Conservation (phyloP, 108 stramenopile genomes). For the Skeletonema marinoi region DNA sequence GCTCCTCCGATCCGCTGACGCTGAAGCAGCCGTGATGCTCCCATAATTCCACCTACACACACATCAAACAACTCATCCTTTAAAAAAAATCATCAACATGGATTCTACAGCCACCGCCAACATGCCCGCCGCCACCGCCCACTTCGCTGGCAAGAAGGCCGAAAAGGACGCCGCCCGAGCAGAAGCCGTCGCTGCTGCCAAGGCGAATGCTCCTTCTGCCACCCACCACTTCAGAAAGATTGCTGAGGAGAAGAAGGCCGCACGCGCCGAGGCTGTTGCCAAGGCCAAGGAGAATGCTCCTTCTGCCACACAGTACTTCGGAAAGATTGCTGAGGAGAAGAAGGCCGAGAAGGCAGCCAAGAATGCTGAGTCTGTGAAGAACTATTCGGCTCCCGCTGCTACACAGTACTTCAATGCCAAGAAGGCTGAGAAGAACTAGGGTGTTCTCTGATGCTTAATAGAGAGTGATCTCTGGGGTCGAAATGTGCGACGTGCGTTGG, state of each 20-base stretch:
- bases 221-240: background rate
- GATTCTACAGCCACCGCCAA: background rate
- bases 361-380: background rate
- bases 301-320: background rate
- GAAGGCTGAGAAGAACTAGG: background rate
- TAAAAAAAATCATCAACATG: background rate
- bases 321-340: background rate
- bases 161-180: background rate
- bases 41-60: background rate
- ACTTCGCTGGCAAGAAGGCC: background rate
- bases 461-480: background rate
- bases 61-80: background rate
- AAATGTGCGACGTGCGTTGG: background rate
- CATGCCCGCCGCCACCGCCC: constrained; percentile 1
- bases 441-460: background rate
- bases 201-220: background rate
- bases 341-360: background rate
- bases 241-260: background rate
- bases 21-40: too few species aligned
- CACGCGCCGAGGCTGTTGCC: background rate
- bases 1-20: too few species aligned
- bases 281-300: background rate
- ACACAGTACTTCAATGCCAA: background rate
- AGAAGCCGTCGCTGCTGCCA: background rate
- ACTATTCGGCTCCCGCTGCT: background rate